Base-by-base conservation (phyloP, 208 protist genomes). In the Leishmania mexicana region DNA sequence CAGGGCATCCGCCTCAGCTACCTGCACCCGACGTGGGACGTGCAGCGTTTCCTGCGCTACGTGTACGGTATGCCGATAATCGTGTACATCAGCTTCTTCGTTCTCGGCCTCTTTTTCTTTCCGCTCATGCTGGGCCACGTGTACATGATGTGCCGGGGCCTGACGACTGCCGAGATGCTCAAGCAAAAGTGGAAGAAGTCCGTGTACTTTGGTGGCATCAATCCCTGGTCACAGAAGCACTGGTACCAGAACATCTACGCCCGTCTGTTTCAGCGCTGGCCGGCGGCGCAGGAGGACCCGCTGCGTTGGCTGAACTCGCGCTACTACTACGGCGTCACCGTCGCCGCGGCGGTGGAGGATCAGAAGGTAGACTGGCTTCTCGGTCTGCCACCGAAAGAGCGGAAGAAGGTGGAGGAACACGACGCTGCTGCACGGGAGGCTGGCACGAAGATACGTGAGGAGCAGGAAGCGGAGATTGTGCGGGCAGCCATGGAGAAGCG, bases 241-340 rank as follows among this genome's bases (percentile, higher is more conserved):
- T 85, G 81, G 81, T 81, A 79, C 51, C 58, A 74, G 70, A 85
- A 85, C 62, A 40, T 85, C 40, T 78, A 81, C 49, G 54, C 81
- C 71, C 70, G 84, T 68, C 64, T 83, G 31, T 72, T 82, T 60
- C 72, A 71, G 75, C 68, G 85, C 81, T 85, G 64, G 73, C 79
- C 62, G 51, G 53, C 73, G 35, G 24, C 76, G 45, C 42, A 28
- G 21, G 57, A 79, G 64, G 54, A 84, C 74, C 65, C 83, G 58
- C 42, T 87, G 47, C 65, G 78, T 38, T 85, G 81, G 82, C 74
- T 87, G 45, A 78, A 86, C 58, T 81, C 83, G 62, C 81, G 87
- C 19, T 86, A 90, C 78, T 92, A 92, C 78, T 92, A 88, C 79
- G 75, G 78, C 19, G 82, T 92, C n/a, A 80, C 85, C 31, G 78